A percentile compares a stretch with the other conserved stretches of the same genome.
These are phyloP conservation scores for Chrysoporthe austroafricana DNA, from an alignment of 2,329 filamentous ascomycete genomes.

Conservation along the genomic window DNA sequence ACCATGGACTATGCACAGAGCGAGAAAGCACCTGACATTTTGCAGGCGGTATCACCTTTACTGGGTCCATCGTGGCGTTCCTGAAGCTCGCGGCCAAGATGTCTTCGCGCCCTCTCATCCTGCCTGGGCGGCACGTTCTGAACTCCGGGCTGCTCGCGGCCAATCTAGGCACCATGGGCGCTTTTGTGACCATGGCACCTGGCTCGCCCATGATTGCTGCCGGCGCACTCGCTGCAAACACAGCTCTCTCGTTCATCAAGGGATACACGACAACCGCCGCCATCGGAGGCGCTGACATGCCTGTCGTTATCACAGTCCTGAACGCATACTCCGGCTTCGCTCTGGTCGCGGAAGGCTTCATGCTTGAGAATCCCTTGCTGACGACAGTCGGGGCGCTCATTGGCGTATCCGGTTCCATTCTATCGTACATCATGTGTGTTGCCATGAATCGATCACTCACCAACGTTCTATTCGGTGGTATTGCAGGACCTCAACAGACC, in stretches of 20 bases:
- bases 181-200: slow-evolving; percentile 80
- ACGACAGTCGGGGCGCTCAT: slow-evolving; percentile 87
- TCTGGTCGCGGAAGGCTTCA: slow-evolving; percentile 86
- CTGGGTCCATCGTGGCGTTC: slow-evolving; percentile 87
- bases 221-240: slow-evolving; percentile 75
- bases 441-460: slow-evolving; percentile 91
- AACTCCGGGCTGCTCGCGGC: slow-evolving; percentile 75
- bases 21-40: background rate
- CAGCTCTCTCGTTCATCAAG: slow-evolving; percentile 79
- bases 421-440: slow-evolving; percentile 85
- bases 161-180: slow-evolving; percentile 82
- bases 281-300: slow-evolving; percentile 94
- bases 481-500: slow-evolving; percentile 63
- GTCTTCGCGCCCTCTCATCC: slow-evolving; percentile 73
- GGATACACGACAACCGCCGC: slow-evolving; percentile 86
- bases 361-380: slow-evolving; percentile 84
- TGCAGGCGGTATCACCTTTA: slow-evolving; percentile 79
- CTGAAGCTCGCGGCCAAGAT: slow-evolving; percentile 83
- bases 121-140: slow-evolving; percentile 75
- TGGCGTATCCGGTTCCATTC: slow-evolving; percentile 84
- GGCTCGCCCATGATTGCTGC: slow-evolving; percentile 80
- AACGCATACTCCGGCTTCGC: slow-evolving; percentile 93
- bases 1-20: no score
- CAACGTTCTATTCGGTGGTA: slow-evolving; percentile 87
- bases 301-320: slow-evolving; percentile 85